Percentiles rank a stretch among this genome's conserved stretches.
phyloP scores from a whole-genome alignment of 2,329 filamentous ascomycete species.

The Penicillium sp. region DNA sequence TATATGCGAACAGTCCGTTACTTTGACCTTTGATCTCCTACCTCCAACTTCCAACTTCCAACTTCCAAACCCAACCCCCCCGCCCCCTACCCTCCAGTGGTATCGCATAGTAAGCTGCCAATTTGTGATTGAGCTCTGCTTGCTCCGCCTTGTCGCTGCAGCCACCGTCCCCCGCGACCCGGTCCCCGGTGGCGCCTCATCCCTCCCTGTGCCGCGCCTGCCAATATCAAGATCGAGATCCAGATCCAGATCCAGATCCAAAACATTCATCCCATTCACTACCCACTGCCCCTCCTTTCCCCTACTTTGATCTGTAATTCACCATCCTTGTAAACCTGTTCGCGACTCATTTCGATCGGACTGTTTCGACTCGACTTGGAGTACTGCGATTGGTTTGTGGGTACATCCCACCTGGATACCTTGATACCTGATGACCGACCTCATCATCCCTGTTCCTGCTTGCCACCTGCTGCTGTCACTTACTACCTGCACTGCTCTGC shows the following conservation, averaged over 20 bases:
- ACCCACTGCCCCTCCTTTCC: conserved; percentile 18
- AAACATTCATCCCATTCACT: background rate
- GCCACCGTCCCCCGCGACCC: background rate
- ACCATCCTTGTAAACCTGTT: background rate
- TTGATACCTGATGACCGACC: background rate
- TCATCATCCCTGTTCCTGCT: background rate
- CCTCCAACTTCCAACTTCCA: conserved; percentile 3
- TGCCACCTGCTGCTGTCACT: background rate
- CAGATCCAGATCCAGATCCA: background rate
- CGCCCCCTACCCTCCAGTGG: background rate
- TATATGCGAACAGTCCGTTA: background rate
- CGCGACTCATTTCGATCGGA: background rate
- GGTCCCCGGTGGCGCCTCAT: background rate
- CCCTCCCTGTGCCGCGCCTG: too few relatives aligned
- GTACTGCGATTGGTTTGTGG: background rate
- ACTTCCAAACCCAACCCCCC: conserved; percentile 2
- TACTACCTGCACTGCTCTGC: background rate
- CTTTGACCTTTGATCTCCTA: conserved; percentile 5
- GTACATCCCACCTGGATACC: background rate
- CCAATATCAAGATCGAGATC: too few relatives aligned
- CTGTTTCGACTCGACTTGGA: background rate
- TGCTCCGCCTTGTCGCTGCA: background rate
- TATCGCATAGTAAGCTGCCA: conserved; percentile 17
- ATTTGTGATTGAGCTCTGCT: background rate
- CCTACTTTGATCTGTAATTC: conserved; percentile 6